phyloP scores from a whole-genome alignment of 176 grass and related monocot genomes.

The Aegilops bicornis region DNA sequence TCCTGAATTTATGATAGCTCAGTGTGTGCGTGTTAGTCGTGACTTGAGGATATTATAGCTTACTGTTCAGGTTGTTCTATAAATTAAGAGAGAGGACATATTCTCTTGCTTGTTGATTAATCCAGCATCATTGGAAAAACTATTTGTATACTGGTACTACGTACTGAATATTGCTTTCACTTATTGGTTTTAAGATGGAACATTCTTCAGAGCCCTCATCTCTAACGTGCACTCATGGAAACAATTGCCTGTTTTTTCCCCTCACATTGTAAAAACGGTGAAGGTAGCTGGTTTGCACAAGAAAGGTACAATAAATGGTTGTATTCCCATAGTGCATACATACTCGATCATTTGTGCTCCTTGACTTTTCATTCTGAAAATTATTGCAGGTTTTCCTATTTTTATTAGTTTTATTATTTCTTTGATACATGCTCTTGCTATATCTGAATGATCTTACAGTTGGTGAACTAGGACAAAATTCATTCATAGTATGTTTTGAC shows the following conservation, averaged over 20 bases:
- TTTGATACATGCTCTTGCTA: background rate
- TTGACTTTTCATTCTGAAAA: slow-evolving; percentile 16
- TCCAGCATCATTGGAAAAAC: background rate
- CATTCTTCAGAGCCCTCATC: background rate
- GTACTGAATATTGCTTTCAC: slow-evolving; percentile 2
- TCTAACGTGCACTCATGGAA: slow-evolving; percentile 12
- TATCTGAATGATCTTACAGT: background rate
- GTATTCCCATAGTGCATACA: background rate
- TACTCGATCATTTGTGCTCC: background rate
- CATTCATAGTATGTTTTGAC: too few species aligned
- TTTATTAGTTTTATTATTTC: background rate
- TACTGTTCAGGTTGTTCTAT: background rate
- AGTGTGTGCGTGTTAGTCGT: background rate
- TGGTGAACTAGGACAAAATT: too few species aligned
- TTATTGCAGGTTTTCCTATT: background rate
- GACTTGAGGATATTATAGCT: background rate
- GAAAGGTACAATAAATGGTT: slow-evolving; percentile 58
- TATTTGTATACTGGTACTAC: background rate
- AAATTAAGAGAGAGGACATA: background rate
- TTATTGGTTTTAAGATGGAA: slow-evolving; percentile 3
- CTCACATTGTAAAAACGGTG: slow-evolving; percentile 77
- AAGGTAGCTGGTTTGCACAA: slow-evolving; percentile 82
- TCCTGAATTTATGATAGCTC: too few species aligned
- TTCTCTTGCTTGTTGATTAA: background rate
- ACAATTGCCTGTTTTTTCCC: slow-evolving; percentile 4